Conservation (phyloP, 2,329 filamentous ascomycete species). For the Ceratocystis diversiconidia region DNA sequence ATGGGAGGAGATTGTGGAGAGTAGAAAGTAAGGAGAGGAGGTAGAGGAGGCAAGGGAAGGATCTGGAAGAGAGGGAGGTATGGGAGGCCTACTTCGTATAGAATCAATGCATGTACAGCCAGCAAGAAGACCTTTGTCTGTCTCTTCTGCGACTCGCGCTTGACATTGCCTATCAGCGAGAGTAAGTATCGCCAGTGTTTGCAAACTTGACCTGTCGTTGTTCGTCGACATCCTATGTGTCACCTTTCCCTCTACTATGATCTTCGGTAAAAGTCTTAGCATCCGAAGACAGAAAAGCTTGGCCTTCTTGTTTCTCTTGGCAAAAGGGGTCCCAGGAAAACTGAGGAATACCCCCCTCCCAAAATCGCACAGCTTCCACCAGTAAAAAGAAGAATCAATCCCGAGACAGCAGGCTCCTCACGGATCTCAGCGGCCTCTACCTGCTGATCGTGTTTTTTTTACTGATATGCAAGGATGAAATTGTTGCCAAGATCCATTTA, state of each 20-base stretch:
- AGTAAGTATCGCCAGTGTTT: background rate
- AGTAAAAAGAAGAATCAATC: background rate
- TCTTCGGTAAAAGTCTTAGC: slow-evolving; percentile 7
- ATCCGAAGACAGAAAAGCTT: slow-evolving; percentile 7
- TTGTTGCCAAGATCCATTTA: slow-evolving; percentile 10
- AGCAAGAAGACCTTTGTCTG: too few relatives aligned
- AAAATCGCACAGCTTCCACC: background rate
- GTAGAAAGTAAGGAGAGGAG: too few relatives aligned
- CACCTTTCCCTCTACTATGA: background rate
- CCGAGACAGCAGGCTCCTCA: slow-evolving; percentile 1
- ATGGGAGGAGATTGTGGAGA: too few relatives aligned
- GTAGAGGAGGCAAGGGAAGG: too few relatives aligned
- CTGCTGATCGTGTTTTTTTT: background rate
- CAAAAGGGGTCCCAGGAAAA: background rate
- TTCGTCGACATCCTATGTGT: background rate
- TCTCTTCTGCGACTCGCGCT: background rate
- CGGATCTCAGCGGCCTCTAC: background rate
- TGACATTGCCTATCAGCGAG: too few relatives aligned
- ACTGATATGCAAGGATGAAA: slow-evolving; percentile 7
- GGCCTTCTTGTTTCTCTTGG: slow-evolving; percentile 7
- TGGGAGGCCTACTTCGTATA: too few relatives aligned
- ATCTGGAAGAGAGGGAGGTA: too few relatives aligned
- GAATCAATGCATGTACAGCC: too few relatives aligned
- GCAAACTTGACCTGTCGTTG: background rate
- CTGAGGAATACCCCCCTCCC: background rate